Evolutionary conservation across 2,329 filamentous ascomycete species (phyloP).

Genomic region (Xenoacremonium recifei): DNA sequence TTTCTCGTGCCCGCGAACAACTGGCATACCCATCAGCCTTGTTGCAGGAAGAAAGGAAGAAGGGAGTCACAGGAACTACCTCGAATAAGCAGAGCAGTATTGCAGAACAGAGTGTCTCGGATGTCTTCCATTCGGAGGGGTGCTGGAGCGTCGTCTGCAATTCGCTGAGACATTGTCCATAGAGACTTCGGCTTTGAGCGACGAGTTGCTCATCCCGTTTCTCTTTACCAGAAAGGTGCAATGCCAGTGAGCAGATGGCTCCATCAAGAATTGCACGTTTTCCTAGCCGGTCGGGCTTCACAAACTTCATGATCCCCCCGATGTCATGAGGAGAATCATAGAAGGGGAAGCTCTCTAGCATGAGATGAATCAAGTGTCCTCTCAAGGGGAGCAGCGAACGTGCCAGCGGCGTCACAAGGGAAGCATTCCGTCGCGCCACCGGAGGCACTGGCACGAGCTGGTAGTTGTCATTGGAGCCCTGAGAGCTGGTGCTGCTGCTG

Average conservation of each 20-base stretch:
- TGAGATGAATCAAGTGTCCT: constrained; percentile 30
- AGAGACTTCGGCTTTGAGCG: constrained; percentile 35
- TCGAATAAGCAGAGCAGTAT: constrained; percentile 41
- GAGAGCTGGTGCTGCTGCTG: constrained; percentile 10
- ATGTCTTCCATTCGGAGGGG: constrained; percentile 35
- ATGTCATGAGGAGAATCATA: constrained; percentile 21
- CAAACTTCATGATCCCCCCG: constrained; percentile 24
- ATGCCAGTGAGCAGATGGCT: constrained; percentile 35
- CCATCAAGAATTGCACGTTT: constrained; percentile 35
- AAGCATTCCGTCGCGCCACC: constrained; percentile 3
- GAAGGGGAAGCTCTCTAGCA: constrained; percentile 25
- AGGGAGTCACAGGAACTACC: constrained; percentile 21
- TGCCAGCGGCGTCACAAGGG: constrained; percentile 11
- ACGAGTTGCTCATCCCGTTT: constrained; percentile 27
- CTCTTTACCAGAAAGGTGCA: constrained; percentile 39
- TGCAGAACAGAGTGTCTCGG: constrained; percentile 41
- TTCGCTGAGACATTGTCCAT: constrained; percentile 34
- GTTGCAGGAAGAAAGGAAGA: neutral
- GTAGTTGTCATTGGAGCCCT: too few species aligned
- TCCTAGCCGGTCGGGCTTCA: constrained; percentile 30
- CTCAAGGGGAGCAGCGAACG: constrained; percentile 19
- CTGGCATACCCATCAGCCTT: constrained; percentile 23
- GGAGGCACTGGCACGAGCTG: constrained; percentile 3
- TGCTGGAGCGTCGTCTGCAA: constrained; percentile 37
- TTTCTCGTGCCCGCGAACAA: constrained; percentile 41